Evolutionary conservation across 2,329 filamentous ascomycete species (phyloP), one percentile per base, ranked within the genome.

Genomic region (Fusarium floridanum): DNA sequence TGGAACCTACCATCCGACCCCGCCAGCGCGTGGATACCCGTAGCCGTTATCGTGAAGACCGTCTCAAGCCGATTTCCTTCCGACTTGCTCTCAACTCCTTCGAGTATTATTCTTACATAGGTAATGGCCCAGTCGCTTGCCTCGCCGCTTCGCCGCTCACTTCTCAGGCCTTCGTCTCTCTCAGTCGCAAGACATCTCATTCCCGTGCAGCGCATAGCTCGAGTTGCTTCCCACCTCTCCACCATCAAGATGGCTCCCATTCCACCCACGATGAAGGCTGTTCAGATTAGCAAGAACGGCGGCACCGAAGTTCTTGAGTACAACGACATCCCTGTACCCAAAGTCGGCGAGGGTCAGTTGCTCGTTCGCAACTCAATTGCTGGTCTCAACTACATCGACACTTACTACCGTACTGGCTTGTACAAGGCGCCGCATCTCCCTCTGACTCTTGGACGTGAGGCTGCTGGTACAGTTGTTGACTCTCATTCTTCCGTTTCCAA

Each of bases 351-450:
- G n/a, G 92, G 91, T 68, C 88, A 97, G 76, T 83, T 98, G 24
- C 89, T 98, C 5, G 90, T 98, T 68, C 93, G 92, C 83, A 97
- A 97, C 83, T 90, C 92, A 73, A 93, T 90, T 81, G 88, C 93
- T 59, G 95, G 95, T 69, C 86, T 98, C 71, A 98, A 98, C 84
- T 98, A 90, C 84, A 97, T 98, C 79, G 95, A 98, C 83, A 97
- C 86, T 43, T 97, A 98, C 85, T 97, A 95, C 89, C 94, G 95
- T 81, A 91, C 89, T 14, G 95, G 95, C 12, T 89, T 97, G 61
- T 98, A 98, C 86, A 85, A 87, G 12, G 85, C 91, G 1, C 88
- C 93, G 1, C 53, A 69, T 2, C 91, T 93, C 77, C 95, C 95
- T 6, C 89, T 93, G 77, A 91, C 92, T 61, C 91, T 96, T 22